A percentile compares a stretch with the other conserved stretches of the same genome.
Evolutionary conservation across 805 yeast genomes (phyloP).

Genomic region (Yarrowia osloensis): DNA sequence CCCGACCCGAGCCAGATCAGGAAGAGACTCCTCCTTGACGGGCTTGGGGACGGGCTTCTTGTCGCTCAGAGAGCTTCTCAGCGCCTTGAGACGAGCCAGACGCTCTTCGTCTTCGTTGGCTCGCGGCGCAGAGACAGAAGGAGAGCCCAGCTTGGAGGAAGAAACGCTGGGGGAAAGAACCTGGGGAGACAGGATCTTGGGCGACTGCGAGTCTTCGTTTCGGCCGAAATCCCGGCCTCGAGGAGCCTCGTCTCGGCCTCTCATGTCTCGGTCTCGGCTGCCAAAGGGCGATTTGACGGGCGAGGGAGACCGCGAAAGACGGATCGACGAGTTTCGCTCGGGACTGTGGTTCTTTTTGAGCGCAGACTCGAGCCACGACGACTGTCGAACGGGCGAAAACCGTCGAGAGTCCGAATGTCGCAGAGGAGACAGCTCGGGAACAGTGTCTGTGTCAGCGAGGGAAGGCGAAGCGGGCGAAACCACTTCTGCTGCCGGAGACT

Average conservation of each 20-base stretch:
- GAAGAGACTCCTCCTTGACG: not conserved
- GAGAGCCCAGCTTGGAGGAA: not conserved
- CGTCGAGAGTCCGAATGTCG: slow-evolving; percentile 33
- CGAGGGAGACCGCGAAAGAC: slow-evolving; percentile 31
- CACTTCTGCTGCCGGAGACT: not conserved
- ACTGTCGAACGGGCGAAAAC: slow-evolving; percentile 38
- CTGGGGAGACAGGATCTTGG: not conserved
- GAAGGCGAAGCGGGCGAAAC: slow-evolving; percentile 1
- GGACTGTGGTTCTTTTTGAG: slow-evolving; percentile 34
- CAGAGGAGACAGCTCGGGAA: slow-evolving; percentile 12
- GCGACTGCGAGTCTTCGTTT: not conserved
- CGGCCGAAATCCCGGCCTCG: not conserved
- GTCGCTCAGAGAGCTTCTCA: slow-evolving; percentile 12
- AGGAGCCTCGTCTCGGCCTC: not conserved
- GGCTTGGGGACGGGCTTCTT: slow-evolving; percentile 31
- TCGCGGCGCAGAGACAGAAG: not conserved
- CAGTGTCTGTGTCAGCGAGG: not conserved
- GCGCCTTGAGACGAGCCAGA: slow-evolving; percentile 17
- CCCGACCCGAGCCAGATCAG: slow-evolving; percentile 13
- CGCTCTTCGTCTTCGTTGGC: slow-evolving; percentile 3
- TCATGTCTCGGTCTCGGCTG: not conserved
- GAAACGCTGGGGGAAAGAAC: not conserved
- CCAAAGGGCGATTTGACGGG: slow-evolving; percentile 30
- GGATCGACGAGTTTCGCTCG: slow-evolving; percentile 12
- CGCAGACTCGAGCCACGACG: slow-evolving; percentile 41